These are phyloP conservation scores for Cercospora sojina DNA, from an alignment of 2,329 filamentous ascomycete species.

Conservation along the genomic window DNA sequence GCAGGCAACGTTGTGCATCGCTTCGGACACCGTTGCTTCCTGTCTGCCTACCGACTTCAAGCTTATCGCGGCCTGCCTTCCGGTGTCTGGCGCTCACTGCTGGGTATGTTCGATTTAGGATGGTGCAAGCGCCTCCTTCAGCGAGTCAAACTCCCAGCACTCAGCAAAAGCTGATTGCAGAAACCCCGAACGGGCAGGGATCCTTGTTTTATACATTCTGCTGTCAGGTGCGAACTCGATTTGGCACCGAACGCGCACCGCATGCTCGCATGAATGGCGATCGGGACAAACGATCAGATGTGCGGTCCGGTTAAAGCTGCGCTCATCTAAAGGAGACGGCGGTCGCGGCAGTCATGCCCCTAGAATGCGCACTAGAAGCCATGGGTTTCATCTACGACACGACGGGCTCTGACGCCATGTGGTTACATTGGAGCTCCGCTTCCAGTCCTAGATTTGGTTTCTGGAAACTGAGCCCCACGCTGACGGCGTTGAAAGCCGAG, in stretches of 20 bases:
- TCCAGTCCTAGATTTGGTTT: slow-evolving; percentile 8
- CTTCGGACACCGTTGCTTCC: slow-evolving; percentile 9
- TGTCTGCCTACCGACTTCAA: slow-evolving; percentile 4
- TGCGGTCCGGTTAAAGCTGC: neutral
- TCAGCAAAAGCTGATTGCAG: slow-evolving; percentile 18
- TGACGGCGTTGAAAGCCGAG: slow-evolving; percentile 10
- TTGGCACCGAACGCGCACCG: slow-evolving; percentile 2
- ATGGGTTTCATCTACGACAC: slow-evolving; percentile 16
- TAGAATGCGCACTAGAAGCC: slow-evolving; percentile 22
- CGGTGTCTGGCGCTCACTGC: neutral
- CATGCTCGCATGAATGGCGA: neutral
- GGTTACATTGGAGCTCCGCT: slow-evolving; percentile 10
- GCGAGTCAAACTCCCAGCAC: slow-evolving; percentile 20
- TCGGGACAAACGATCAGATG: neutral
- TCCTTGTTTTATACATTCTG: slow-evolving; percentile 17
- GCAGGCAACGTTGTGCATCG: neutral
- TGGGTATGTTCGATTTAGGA: slow-evolving; percentile 1
- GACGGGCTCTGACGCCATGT: slow-evolving; percentile 21
- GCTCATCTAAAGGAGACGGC: slow-evolving; percentile 17
- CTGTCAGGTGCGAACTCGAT: slow-evolving; percentile 1
- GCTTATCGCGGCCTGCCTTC: neutral
- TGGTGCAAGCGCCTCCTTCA: slow-evolving; percentile 6
- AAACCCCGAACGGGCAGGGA: slow-evolving; percentile 9
- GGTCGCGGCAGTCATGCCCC: slow-evolving; percentile 4
- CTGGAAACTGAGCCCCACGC: slow-evolving; percentile 12